Conservation (phyloP, 2,329 filamentous ascomycete genomes). For the Pseudopithomyces chartarum region DNA sequence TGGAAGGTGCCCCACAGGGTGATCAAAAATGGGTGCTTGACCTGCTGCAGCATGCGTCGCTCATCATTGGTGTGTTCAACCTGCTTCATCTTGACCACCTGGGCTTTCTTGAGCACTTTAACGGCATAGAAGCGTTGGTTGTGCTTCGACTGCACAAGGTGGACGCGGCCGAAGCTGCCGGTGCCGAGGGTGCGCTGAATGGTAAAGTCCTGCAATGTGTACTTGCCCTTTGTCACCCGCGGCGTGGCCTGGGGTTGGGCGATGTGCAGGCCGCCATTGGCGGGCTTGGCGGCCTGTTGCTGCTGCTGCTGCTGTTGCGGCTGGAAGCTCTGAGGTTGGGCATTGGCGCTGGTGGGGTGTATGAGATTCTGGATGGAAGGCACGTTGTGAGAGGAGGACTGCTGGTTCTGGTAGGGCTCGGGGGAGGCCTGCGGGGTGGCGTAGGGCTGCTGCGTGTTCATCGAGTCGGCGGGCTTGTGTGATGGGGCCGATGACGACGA, state of each 20-base stretch:
- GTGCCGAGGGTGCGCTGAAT: conserved; percentile 92
- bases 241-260: conserved; percentile 43
- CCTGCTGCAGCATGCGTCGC: conserved; percentile 90
- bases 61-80: conserved; percentile 99
- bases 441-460: conserved; percentile 45
- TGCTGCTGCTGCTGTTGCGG: conserved; percentile 21
- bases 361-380: conserved; percentile 85
- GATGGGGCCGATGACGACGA: conserved; percentile 18
- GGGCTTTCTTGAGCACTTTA: conserved; percentile 97
- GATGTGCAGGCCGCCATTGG: conserved; percentile 44
- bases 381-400: conserved; percentile 66
- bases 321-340: conserved; percentile 32
- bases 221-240: conserved; percentile 93
- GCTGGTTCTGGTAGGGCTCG: conserved; percentile 28
- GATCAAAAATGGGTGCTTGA: conserved; percentile 97
- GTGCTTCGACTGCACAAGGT: conserved; percentile 96
- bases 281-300: conserved; percentile 24
- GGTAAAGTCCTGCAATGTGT: conserved; percentile 87
- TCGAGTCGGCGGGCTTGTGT: conserved; percentile 46
- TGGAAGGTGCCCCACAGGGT: conserved; percentile 99
- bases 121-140: conserved; percentile 98
- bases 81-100: conserved; percentile 99
- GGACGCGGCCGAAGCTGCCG: conserved; percentile 94
- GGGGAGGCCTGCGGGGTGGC: conserved; percentile 37
- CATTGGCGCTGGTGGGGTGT: conserved; percentile 59